Conservation (phyloP, 2,329 filamentous ascomycete species). For the Decorospora gaudefroyi region DNA sequence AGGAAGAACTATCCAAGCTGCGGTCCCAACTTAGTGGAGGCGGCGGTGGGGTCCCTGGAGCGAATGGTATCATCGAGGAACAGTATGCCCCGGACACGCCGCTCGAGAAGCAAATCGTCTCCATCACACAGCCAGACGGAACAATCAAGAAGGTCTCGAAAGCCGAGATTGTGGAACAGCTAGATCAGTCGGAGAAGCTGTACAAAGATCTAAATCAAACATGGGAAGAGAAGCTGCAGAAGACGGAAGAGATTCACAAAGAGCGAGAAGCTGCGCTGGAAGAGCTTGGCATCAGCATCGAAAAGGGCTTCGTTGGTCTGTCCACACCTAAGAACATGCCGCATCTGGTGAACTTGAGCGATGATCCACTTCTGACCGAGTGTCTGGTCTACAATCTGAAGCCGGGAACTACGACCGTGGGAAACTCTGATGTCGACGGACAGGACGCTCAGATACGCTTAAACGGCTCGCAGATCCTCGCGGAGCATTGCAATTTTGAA, state of each 20-base stretch:
- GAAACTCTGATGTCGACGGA: conserved; percentile 84
- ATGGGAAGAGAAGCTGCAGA: conserved; percentile 94
- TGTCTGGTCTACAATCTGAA: conserved; percentile 98
- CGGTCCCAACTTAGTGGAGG: conserved; percentile 73
- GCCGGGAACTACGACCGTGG: conserved; percentile 89
- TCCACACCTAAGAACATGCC: conserved; percentile 99
- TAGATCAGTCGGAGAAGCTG: conserved; percentile 94
- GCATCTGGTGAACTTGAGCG: conserved; percentile 92
- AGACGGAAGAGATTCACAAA: conserved; percentile 97
- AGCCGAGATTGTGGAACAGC: conserved; percentile 94
- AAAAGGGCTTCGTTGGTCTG: conserved; percentile 94
- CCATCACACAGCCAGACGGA: conserved; percentile 84
- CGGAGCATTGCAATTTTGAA: conserved; percentile 92
- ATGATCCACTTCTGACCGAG: conserved; percentile 81
- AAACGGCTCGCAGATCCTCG: conserved; percentile 89
- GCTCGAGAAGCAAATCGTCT: conserved; percentile 93
- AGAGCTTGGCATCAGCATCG: conserved; percentile 97
- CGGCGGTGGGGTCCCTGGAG: conserved; percentile 41
- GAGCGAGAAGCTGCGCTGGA: conserved; percentile 93
- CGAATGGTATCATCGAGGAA: conserved; percentile 62
- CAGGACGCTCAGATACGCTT: conserved; percentile 82
- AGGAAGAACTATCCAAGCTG: conserved; percentile 86
- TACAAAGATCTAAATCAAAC: conserved; percentile 96
- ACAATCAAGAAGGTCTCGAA: conserved; percentile 94
- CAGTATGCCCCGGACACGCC: conserved; percentile 92